Evolutionary conservation across 108 stramenopile genomes (phyloP), one percentile per base, ranked within the genome.

Genomic region (Phaeodactylum tricornutum): DNA sequence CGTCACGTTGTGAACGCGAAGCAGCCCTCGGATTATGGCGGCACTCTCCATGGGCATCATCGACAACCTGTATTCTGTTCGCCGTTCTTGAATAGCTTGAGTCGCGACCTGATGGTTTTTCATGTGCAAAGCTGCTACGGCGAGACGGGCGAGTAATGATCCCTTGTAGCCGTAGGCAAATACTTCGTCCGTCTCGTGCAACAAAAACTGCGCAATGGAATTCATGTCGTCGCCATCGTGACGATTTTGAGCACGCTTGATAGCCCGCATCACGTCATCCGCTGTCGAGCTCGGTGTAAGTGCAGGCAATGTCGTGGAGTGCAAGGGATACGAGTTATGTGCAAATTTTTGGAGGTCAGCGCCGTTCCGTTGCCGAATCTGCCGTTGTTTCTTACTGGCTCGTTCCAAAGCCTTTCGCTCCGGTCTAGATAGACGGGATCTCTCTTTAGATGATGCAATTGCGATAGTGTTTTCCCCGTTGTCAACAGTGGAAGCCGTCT

Each of bases 41-140:
- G 81, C 75, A 15, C 78, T 78, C 55, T 84, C 87, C 66, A 85
- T 56, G 1, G 87, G 83, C 3, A 70, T 47, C 71, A 85, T 79
- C 26, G 67, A 69, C 1, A 75, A 47, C 24, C 71, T 50, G 60
- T 80, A 71, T 5, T 63, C 58, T 9, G 35, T 53, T 9, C 67
- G 49, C 31, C 87, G 72, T 52, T 72, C 67, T 20, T 67, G 58
- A 47, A 89, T 74, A 29, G 81, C 84, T 36, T 62, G 42, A 52
- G 53, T 19, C 15, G 87, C 87, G 22, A 89, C 58, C 40, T 50
- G 36, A 12, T 82, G 62, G 30, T 85, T 77, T 34, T 69, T 62
- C 44, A 81, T 41, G 47, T 77, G 83, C 25, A 89, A 51, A 1
- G 87, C 79, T 6, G 83, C 83, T 8, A 89, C 87, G 40, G 87